Evolutionary conservation across 768 basidiomycete genomes (phyloP).

Genomic region (Mycena floridula): DNA sequence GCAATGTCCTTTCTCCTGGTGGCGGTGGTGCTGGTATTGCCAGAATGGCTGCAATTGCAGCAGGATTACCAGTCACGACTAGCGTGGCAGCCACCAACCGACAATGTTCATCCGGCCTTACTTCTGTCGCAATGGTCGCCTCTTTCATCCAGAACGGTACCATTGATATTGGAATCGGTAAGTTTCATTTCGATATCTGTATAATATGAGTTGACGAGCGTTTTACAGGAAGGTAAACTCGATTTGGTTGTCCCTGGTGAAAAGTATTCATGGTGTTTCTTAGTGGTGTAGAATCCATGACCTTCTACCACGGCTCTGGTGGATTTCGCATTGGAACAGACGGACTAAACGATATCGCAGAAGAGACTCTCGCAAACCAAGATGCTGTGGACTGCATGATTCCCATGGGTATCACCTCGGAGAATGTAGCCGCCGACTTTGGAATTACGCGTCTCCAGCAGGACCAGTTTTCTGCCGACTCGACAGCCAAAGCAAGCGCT

Average conservation of each 20-base stretch:
- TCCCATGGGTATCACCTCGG: conserved; percentile 93
- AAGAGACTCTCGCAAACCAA: conserved; percentile 55
- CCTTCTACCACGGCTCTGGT: conserved; percentile 35
- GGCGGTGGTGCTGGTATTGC: conserved; percentile 78
- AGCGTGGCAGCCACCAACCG: conserved; percentile 82
- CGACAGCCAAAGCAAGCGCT: conserved; percentile 78
- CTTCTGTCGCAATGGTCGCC: conserved; percentile 77
- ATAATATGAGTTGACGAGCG: background rate
- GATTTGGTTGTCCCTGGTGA: background rate
- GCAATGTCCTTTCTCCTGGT: conserved; percentile 77
- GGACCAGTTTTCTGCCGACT: conserved; percentile 79
- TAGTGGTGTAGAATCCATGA: conserved; percentile 88
- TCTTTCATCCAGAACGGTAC: conserved; percentile 73
- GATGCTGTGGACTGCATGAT: conserved; percentile 78
- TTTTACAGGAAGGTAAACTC: background rate
- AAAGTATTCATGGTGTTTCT: background rate
- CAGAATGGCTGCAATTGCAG: conserved; percentile 81
- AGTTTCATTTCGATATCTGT: background rate
- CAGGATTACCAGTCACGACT: conserved; percentile 76
- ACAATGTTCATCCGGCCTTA: conserved; percentile 85
- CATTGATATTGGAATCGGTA: conserved; percentile 86
- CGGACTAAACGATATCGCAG: conserved; percentile 38
- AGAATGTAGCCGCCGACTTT: conserved; percentile 82
- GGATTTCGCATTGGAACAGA: conserved; percentile 52
- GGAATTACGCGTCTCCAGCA: conserved; percentile 68